Evolutionary conservation across 1,284 basidiomycete species (phyloP).

Genomic region (Ceratobasidium sp.): DNA sequence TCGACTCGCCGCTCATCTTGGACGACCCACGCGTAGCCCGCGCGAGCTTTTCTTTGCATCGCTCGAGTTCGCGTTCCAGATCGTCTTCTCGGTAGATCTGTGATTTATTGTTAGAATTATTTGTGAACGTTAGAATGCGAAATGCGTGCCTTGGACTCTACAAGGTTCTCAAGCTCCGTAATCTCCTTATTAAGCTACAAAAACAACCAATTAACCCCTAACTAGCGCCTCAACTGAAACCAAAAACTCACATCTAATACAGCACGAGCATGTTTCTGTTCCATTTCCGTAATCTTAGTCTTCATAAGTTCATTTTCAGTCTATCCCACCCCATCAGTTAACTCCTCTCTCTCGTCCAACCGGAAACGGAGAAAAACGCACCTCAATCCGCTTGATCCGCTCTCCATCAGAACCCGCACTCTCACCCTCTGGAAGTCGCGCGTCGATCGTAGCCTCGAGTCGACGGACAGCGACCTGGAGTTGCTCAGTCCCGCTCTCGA

Average conservation of each 20-base stretch:
- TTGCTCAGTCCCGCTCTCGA: constrained; percentile 80
- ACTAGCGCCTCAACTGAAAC: constrained; percentile 38
- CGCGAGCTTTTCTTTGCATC: constrained; percentile 76
- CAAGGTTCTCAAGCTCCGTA: constrained; percentile 86
- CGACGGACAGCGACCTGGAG: constrained; percentile 80
- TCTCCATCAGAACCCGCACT: constrained; percentile 50
- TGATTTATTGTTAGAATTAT: constrained; percentile 6
- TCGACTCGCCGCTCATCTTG: constrained; percentile 64
- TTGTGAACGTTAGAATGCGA: not conserved
- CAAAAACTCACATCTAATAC: constrained; percentile 72
- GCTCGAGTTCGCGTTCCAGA: constrained; percentile 86
- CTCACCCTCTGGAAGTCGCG: constrained; percentile 59
- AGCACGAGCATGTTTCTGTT: constrained; percentile 78
- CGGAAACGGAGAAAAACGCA: not conserved
- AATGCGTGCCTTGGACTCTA: constrained; percentile 83
- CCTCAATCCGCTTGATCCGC: constrained; percentile 45
- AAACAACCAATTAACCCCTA: constrained; percentile 11
- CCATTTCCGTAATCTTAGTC: constrained; percentile 75
- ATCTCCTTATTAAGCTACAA: constrained; percentile 89
- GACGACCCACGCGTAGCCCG: constrained; percentile 67
- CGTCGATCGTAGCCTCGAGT: constrained; percentile 82
- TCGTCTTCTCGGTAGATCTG: constrained; percentile 95
- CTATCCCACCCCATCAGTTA: constrained; percentile 57
- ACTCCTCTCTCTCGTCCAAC: not conserved
- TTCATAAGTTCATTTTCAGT: constrained; percentile 76